Evolutionary conservation across 805 yeast genomes (phyloP).

Genomic region (Cyberlindnera maclurae): DNA sequence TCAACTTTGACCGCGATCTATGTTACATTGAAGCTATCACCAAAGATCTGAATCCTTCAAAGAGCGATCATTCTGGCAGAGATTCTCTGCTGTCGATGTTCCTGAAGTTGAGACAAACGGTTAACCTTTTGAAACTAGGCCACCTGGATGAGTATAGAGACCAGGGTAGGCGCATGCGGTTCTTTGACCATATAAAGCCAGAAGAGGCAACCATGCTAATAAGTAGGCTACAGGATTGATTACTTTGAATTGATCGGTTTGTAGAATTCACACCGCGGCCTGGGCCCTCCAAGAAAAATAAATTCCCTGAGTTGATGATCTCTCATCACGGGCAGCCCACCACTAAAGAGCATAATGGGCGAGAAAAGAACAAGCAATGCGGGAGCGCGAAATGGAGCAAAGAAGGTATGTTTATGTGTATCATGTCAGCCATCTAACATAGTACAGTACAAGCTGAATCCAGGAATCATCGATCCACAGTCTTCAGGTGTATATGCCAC

Average conservation of each 20-base stretch:
- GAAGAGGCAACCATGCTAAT: constrained; percentile 62
- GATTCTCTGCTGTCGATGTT: constrained; percentile 67
- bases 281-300: neutral
- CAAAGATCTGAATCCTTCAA: constrained; percentile 27
- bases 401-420: constrained; percentile 10
- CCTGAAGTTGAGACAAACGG: constrained; percentile 71
- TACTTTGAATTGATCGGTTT: neutral
- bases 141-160: constrained; percentile 57
- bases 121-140: constrained; percentile 61
- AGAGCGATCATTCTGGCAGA: constrained; percentile 17
- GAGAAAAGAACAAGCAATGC: constrained; percentile 14
- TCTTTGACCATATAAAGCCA: constrained; percentile 66
- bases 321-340: neutral
- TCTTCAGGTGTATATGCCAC: constrained; percentile 87
- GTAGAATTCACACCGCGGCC: neutral
- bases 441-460: constrained; percentile 35
- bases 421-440: neutral
- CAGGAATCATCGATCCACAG: constrained; percentile 68
- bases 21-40: constrained; percentile 58
- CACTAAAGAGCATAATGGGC: constrained; percentile 9
- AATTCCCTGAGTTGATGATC: neutral
- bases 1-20: constrained; percentile 77
- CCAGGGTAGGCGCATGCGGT: constrained; percentile 47
- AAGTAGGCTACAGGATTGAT: constrained; percentile 35
- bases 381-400: constrained; percentile 9